A percentile compares a stretch with the other conserved stretches of the same genome.
Evolutionary conservation across 108 stramenopile species (phyloP).

Genomic region (Pelagomonas calceolata): DNA sequence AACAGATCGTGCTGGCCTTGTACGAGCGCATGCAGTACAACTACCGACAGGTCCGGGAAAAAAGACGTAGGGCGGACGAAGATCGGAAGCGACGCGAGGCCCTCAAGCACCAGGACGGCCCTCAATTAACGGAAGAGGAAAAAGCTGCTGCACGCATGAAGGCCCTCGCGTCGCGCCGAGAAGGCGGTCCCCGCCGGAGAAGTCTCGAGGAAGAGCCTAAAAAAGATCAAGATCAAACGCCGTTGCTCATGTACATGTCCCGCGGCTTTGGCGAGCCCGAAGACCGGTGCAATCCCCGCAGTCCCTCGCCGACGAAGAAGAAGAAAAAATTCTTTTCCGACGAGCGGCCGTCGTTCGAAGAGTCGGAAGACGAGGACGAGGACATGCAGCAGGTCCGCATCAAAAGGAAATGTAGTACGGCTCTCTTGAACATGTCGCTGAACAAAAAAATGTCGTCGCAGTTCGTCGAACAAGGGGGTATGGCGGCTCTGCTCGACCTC

Average conservation of each 20-base stretch:
- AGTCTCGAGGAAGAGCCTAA: not conserved
- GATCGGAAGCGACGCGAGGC: not conserved
- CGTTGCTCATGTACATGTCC: not conserved
- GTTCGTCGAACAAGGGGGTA: conserved; percentile 12
- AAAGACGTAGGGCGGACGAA: not conserved
- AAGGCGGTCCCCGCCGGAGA: no score
- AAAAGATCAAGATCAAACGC: not conserved
- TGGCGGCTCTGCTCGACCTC: conserved; percentile 5
- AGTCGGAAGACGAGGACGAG: no score
- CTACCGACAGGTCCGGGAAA: not conserved
- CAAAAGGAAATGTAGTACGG: conserved; percentile 4
- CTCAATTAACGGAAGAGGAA: not conserved
- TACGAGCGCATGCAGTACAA: not conserved
- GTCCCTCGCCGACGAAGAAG: no score
- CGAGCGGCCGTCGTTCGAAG: no score
- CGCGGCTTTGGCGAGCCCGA: not conserved
- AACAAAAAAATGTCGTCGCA: conserved; percentile 9
- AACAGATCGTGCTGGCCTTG: not conserved
- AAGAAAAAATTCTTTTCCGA: no score
- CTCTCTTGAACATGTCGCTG: conserved; percentile 10
- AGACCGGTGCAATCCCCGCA: not conserved
- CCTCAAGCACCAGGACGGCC: no score
- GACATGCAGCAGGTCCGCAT: not conserved
- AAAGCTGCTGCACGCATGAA: not conserved
- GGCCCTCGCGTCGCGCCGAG: no score